Percentiles rank a stretch among this genome's conserved stretches.
Evolutionary conservation across 225 moss, liverwort and hornwort genomes (phyloP).

Genomic region (Marchantia paleacea): DNA sequence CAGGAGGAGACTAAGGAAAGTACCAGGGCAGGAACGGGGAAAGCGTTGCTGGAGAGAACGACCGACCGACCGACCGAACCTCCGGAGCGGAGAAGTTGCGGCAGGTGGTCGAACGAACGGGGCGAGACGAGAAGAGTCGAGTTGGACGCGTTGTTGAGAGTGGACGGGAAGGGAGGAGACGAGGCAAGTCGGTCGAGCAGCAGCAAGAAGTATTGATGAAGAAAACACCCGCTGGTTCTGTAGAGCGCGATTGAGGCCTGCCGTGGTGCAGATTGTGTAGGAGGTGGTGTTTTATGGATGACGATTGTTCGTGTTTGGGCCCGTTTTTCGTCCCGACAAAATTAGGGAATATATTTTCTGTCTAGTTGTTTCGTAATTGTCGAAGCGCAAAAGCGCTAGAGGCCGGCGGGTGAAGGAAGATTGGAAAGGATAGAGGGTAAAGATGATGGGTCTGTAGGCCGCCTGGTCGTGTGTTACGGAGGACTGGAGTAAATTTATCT

Average conservation of each 20-base stretch:
- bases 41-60: neutral
- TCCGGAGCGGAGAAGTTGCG: neutral
- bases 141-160: neutral
- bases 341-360: constrained; percentile 2
- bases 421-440: neutral
- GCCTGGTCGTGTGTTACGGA: neutral
- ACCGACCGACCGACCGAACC: neutral
- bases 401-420: neutral
- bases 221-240: neutral
- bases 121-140: neutral
- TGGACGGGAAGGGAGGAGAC: neutral
- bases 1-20: neutral
- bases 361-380: constrained; percentile 1
- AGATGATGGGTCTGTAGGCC: neutral
- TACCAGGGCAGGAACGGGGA: neutral
- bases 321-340: neutral
- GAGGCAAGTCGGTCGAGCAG: neutral
- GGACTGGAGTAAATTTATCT: neutral
- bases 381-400: neutral
- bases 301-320: neutral
- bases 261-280: neutral
- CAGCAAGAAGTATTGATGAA: constrained; percentile 6
- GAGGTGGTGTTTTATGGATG: neutral
- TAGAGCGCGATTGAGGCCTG: neutral
- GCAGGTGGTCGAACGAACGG: neutral